Evolutionary conservation across 2,329 filamentous ascomycete genomes (phyloP).

Genomic region (Cadophora malorum): DNA sequence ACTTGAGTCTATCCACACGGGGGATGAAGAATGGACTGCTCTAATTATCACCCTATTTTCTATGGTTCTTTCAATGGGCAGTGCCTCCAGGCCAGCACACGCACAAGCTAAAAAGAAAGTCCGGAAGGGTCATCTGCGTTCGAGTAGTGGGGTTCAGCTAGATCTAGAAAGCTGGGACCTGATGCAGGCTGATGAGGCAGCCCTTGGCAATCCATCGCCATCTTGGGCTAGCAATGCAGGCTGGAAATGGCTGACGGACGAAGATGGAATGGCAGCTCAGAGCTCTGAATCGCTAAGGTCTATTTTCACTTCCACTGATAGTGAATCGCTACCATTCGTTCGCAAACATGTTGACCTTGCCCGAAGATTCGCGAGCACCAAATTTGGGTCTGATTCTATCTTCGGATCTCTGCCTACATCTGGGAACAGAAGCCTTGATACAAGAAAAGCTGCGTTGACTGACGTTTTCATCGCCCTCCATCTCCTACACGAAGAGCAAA

Average conservation of each 20-base stretch:
- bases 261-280: slow-evolving; percentile 44
- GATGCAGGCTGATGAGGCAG: slow-evolving; percentile 54
- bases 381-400: slow-evolving; percentile 61
- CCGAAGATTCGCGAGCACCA: slow-evolving; percentile 68
- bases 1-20: slow-evolving; percentile 52
- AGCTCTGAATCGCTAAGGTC: slow-evolving; percentile 37
- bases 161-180: slow-evolving; percentile 52
- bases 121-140: slow-evolving; percentile 51
- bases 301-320: slow-evolving; percentile 24
- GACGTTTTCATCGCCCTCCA: slow-evolving; percentile 80
- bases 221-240: slow-evolving; percentile 65
- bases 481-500: slow-evolving; percentile 87
- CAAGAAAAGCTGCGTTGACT: slow-evolving; percentile 65
- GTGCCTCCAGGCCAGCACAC: slow-evolving; percentile 44
- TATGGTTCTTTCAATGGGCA: slow-evolving; percentile 66
- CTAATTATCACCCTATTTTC: slow-evolving; percentile 68
- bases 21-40: slow-evolving; percentile 72
- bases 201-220: slow-evolving; percentile 47
- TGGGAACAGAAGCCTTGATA: slow-evolving; percentile 57
- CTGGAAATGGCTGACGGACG: slow-evolving; percentile 76
- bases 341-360: slow-evolving; percentile 62
- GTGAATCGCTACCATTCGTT: slow-evolving; percentile 62
- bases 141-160: slow-evolving; percentile 53
- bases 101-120: slow-evolving; percentile 48
- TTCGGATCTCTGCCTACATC: slow-evolving; percentile 71